Evolutionary conservation across 1,284 basidiomycete genomes (phyloP), one percentile per base, ranked within the genome.

Genomic region (Retiboletus flavoniger): DNA sequence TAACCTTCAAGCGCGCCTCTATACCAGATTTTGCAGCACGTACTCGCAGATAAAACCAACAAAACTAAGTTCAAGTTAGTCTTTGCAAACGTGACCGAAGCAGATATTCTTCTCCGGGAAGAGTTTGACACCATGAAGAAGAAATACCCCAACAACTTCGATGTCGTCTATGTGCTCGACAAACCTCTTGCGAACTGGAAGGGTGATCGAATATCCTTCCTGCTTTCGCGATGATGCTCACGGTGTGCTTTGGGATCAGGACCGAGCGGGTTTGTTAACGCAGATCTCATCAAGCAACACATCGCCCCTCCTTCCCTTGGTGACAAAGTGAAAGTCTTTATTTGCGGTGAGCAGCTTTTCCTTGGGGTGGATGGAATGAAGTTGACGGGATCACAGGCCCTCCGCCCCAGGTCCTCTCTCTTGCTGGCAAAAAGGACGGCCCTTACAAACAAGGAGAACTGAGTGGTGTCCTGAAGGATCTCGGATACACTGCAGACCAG

Each of bases 51-150:
- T 63, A 77, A 81, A 28, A 63, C 72, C 46, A 98, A 99, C 84
- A 95, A 89, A 77, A 98, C 97, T 60, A 94, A 95, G 70, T 96
- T 93, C 74, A 97, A 90, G 47, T 79, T 98, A 53, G 75, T 99
- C 65, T 98, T 91, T 75, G 87, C 91, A 42, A 98, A 98, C 75
- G 82, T 93, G 50, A 82, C 89, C n/a, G 91, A 95, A 69, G 78
- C 83, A 59, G 96, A 98, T 71, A 96, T 99, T 63, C 84, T 97
- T 46, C 79, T 97, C 56, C 84, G 85, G 41, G 84, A 93, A 63
- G 83, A 94, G 65, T 84, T 95, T 65, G 92, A 95, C 62, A 74
- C 72, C 9, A 78, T 93, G 60, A 83, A 86, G 72, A 83, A 83
- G 63, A 80, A 84, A 63, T 77, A 89, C 73, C 84, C 88, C 2